Base-by-base conservation (phyloP, 2,329 filamentous ascomycete genomes). In the Neonectria sp. region DNA sequence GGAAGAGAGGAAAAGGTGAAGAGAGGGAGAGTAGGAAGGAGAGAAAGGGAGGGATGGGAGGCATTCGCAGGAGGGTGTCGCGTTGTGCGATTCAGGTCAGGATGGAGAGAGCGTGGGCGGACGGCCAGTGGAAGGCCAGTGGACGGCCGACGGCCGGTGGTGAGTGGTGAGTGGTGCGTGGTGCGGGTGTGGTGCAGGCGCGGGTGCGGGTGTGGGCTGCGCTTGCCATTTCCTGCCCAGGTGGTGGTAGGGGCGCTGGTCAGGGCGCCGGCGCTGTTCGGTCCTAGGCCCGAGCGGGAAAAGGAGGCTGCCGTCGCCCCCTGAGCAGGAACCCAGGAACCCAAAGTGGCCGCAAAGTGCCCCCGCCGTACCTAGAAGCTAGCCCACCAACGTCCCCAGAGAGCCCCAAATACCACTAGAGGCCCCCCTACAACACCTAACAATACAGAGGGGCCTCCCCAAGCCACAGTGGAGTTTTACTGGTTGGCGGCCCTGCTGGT, bases 381-480 rank as follows among this genome's bases (percentile, higher is more conserved):
- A 55, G 51, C 51, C 59, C 53, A 15, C 46, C 27, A 51, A 53
- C 43, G 24, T 43, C 13, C 58, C 49, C 49, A 24, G 31, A 53
- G 12, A 33, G 27, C 15, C 35, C 43, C 43, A 59, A 59, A 57
- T 35, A 29, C 40, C 49, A 35, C 51, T 31, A 52, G 53, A 48
- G 48, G 33, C 35, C 55, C 48, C 64, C 49, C 63, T 40, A 52
- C 60, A 55, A 25, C 46, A 55, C 11, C n/a, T 13, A 45, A n/a
- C 7, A 45, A 45, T 9, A 21, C 33, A 49, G 61, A 64, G 66
- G 62, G 68, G 55, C 66, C 63, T 52, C 45, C 64, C 67, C 68
- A 73, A 75, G 69, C 67, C 67, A 68, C 56, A 52, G 67, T 69
- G 72, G 71, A 60, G 51, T 65, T 73, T 63, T 25, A 58, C 58